Base-by-base conservation (phyloP, 2,329 filamentous ascomycete species). In the Hawksworthiomyces lignivorus region DNA sequence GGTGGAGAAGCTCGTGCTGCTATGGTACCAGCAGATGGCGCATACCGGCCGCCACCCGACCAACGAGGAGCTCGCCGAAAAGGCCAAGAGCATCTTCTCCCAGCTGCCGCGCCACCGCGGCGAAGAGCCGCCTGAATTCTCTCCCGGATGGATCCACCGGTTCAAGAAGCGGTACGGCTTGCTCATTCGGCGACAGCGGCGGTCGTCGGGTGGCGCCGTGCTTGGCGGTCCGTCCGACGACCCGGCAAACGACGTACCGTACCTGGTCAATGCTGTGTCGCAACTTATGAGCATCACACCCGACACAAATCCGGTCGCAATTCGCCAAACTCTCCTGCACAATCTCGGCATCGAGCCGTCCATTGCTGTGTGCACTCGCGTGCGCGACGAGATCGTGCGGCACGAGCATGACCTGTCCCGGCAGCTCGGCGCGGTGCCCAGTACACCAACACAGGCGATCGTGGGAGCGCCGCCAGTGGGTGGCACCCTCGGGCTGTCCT, bases 151-250 rank as follows among this genome's bases (percentile, higher is more conserved):
- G 75, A 79, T 80, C 44, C 75, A 80, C 51, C 68, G 75, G 27
- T 80, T 80, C 61, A 80, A 80, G 60, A 79, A 78, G 56, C 68
- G 75, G 10, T 80, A 80, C 45, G 74, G 75, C 0, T 62, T 80
- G 14, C 62, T 80, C 15, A 69, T 78, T 35, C 58, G 74, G 27
- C 70, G 75, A 39, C 73, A 77, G 51, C 69, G 74, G 17, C 68
- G 73, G 1, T 69, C 70, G 49, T 46, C 45, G 3, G 22, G 69
- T 18, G 35, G 72, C 50, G 63, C 67, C 4, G 2, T 70, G 70
- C 19, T 30, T 2, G 18, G 10, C 32, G 7, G 18, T 10, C 20
- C 68, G 37, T 64, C 62, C 1, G 63, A 63, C 15, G 70, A 73
- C 49, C 64, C 67, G 1, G 71, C 71, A 32, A 69, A 75, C 40